Conservation (phyloP, 345 rosid species). For the Linum lewisii region DNA sequence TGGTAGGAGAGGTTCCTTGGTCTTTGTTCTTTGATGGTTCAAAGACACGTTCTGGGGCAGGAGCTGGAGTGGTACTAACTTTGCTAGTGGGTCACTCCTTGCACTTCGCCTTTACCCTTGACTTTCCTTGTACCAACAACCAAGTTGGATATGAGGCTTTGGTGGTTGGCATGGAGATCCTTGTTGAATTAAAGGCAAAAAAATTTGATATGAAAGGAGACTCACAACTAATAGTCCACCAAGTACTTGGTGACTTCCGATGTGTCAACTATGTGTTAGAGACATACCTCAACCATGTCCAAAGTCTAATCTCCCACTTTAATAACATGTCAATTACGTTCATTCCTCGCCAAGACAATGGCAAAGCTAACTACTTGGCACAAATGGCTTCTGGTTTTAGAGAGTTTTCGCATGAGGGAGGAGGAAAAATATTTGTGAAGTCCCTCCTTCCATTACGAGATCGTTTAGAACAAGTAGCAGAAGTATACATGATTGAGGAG, state of each 20-base stretch:
- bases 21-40: slow-evolving; percentile 6
- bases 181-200: not conserved
- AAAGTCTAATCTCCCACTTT: not conserved
- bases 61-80: not conserved
- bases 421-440: not conserved
- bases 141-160: slow-evolving; percentile 2
- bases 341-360: not conserved
- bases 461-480: not conserved
- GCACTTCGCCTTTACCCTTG: not conserved
- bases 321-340: not conserved
- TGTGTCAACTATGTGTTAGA: not conserved
- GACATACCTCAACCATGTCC: not conserved
- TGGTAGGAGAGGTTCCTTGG: not conserved
- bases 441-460: not conserved
- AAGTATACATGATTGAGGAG: not conserved
- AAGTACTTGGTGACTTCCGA: not conserved
- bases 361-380: not conserved
- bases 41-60: not conserved
- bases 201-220: not conserved
- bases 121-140: not conserved
- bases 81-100: not conserved
- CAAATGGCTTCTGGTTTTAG: not conserved
- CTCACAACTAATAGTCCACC: not conserved
- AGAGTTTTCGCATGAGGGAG: not conserved
- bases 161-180: not conserved